Percentiles rank a stretch among this genome's conserved stretches.
Evolutionary conservation across 257 asterid genomes (phyloP).

Genomic region (Thymus mandschuricus): DNA sequence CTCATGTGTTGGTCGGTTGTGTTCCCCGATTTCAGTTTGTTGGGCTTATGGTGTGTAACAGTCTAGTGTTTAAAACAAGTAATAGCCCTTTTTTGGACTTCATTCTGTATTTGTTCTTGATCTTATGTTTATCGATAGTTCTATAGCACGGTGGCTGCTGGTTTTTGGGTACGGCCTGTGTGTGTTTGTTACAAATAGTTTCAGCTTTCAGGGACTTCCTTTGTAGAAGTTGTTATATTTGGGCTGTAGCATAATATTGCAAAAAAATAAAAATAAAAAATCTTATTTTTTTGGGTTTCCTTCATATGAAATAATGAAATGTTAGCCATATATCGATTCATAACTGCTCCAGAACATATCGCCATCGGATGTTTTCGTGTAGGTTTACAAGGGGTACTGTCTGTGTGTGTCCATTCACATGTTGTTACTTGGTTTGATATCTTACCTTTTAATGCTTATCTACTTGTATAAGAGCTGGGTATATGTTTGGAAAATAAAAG

Average conservation of each 20-base stretch:
- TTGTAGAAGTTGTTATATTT: constrained; percentile 4
- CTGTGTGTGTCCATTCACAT: constrained; percentile 6
- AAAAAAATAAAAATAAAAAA: not conserved
- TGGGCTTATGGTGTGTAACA: constrained; percentile 5
- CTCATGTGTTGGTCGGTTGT: not conserved
- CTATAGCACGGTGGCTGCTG: not conserved
- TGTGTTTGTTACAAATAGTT: not conserved
- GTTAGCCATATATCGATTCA: not conserved
- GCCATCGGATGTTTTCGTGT: not conserved
- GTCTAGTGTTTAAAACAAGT: not conserved
- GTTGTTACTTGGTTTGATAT: not conserved
- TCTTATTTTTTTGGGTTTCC: not conserved
- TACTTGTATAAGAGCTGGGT: constrained; percentile 1
- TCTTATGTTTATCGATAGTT: constrained; percentile 9
- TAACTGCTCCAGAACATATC: no score
- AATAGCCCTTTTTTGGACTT: constrained; percentile 4
- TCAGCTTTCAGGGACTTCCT: not conserved
- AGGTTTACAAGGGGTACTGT: constrained; percentile 4
- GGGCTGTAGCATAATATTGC: not conserved
- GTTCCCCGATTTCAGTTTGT: not conserved
- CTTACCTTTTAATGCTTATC: not conserved
- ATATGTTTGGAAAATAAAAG: not conserved
- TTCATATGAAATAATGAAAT: not conserved
- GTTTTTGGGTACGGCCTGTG: not conserved
- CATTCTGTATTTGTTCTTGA: not conserved